These are phyloP conservation scores for Lentinula aciculospora DNA, from an alignment of 768 basidiomycete genomes.

Conservation along the genomic window DNA sequence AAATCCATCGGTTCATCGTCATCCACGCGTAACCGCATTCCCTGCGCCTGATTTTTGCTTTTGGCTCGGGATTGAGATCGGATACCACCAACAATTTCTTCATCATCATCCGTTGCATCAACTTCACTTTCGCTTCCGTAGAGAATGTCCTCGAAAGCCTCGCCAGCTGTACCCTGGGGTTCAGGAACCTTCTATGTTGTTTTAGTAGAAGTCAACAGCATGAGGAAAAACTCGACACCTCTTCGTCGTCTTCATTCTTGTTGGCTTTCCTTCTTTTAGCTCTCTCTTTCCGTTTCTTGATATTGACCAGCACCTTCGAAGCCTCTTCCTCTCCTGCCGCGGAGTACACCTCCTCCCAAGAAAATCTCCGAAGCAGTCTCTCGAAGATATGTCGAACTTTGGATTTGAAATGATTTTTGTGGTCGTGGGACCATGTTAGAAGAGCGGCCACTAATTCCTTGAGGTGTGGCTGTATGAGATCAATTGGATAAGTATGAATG, in stretches of 20 bases:
- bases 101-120: slow-evolving; percentile 65
- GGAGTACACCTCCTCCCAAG: slow-evolving; percentile 77
- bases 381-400: slow-evolving; percentile 98
- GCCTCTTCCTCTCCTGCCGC: slow-evolving; percentile 75
- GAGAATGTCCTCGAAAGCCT: slow-evolving; percentile 95
- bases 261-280: slow-evolving; percentile 83
- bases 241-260: slow-evolving; percentile 54
- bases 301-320: slow-evolving; percentile 85
- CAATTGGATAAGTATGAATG: slow-evolving; percentile 74
- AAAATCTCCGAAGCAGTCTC: slow-evolving; percentile 87
- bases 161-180: slow-evolving; percentile 55
- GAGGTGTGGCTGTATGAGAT: slow-evolving; percentile 74
- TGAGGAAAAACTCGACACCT: slow-evolving; percentile 31
- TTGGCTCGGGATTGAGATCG: slow-evolving; percentile 20
- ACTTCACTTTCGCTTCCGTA: slow-evolving; percentile 95
- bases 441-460: slow-evolving; percentile 76
- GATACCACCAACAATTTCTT: slow-evolving; percentile 28
- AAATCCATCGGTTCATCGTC: slow-evolving; percentile 96
- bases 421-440: slow-evolving; percentile 91
- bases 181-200: slow-evolving; percentile 31
- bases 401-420: slow-evolving; percentile 97
- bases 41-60: slow-evolving; percentile 28
- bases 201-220: slow-evolving; percentile 7
- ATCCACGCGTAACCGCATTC: slow-evolving; percentile 74
- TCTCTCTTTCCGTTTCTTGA: slow-evolving; percentile 92